Conservation (phyloP, 345 rosid genomes). For the Aquilaria malaccensis region DNA sequence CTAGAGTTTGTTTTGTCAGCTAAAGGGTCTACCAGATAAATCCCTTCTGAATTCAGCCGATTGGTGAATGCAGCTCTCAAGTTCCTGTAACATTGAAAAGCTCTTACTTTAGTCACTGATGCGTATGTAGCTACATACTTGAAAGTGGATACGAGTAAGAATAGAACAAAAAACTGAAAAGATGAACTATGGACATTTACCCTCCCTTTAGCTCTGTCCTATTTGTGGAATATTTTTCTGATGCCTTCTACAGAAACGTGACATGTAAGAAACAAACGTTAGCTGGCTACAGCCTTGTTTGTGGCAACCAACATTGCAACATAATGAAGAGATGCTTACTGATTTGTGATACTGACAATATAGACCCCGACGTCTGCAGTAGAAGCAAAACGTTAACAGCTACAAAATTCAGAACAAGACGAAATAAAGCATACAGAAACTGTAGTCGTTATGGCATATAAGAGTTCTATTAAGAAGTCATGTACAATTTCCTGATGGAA, state of each 20-base stretch:
- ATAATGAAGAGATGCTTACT: conserved; percentile 29
- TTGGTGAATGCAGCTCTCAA: conserved; percentile 53
- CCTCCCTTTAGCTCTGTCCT: conserved; percentile 87
- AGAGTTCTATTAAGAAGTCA: conserved; percentile 1
- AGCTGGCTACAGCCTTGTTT: neutral
- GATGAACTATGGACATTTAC: conserved; percentile 36
- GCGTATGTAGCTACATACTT: no score
- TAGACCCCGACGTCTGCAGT: conserved; percentile 64
- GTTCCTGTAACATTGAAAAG: conserved; percentile 37
- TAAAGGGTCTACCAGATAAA: conserved; percentile 60
- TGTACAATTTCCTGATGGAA: neutral
- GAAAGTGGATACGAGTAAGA: neutral
- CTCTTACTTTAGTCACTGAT: neutral
- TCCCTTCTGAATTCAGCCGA: conserved; percentile 45
- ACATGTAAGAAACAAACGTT: neutral
- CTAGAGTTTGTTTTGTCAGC: conserved; percentile 33
- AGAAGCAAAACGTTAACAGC: conserved; percentile 6
- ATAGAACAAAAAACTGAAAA: conserved; percentile 2
- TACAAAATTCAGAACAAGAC: conserved; percentile 6
- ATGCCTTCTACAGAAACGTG: conserved; percentile 46
- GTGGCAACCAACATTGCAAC: conserved; percentile 16
- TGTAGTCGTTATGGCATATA: neutral
- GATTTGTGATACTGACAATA: conserved; percentile 65
- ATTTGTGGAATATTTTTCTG: conserved; percentile 46
- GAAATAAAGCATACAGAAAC: neutral